Base-by-base conservation (phyloP, 371 early-diverging fungal genomes). In the Syncephalastrum racemosum region DNA sequence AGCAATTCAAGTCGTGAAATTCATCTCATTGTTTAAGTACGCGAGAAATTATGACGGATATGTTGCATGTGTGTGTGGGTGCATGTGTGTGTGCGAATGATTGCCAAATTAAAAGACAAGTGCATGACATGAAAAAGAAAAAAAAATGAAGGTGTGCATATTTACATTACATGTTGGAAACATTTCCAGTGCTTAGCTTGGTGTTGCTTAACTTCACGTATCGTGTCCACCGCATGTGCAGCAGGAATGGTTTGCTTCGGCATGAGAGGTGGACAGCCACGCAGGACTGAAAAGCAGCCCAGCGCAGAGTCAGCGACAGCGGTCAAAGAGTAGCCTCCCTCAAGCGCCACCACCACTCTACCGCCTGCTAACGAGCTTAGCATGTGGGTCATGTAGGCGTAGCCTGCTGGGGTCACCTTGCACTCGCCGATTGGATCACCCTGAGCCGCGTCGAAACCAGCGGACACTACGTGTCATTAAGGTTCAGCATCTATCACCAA, bases 371-470 rank as follows among this genome's bases (percentile, higher is more conserved):
- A 66, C 0, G 66, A 51, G 50, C 81, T 86, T 15, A 97, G 70
- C 82, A 89, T 71, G 25, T 88, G 78, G 4, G 94, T 92, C 93
- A 97, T 91, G 42, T 88, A 85, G 4, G 89, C 91, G 67, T 87
- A 97, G 6, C 91, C 90, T 4, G 71, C 80, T 0, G 96, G 96
- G 2, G 92, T 84, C 3, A 97, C 89, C 15, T 82, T 56, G 60
- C 92, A 94, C 58, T 82, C 82, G 14, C 97, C 97, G 27, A 95
- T 82, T 19, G 86, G 88, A 64, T 97, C 97, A 31, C 90, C 84
- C 58, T 56, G 20, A 1, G 94, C 95, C 2, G 94, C 94, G 69
- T 97, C 97, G 60, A 96, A 97, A 2, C 97, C 97, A 31, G 92
- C 87, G 4, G 92, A 89, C 8, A 94, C 91, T 81, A 56, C 24